phyloP scores from a whole-genome alignment of 129 eudicot genomes.

The Dittrichia graveolens region DNA sequence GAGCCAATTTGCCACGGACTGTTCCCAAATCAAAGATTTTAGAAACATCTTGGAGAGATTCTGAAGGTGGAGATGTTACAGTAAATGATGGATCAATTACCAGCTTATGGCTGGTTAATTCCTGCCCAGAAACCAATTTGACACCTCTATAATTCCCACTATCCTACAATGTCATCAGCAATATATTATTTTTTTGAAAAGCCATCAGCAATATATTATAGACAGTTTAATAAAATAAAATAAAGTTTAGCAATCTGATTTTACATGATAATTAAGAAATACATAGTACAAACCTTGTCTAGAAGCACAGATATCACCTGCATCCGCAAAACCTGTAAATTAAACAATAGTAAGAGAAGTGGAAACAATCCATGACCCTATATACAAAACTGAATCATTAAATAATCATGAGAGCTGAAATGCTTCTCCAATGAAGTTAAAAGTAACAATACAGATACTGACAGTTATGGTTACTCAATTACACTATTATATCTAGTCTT shows the following conservation, averaged over 20 bases:
- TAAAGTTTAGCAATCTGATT: background rate
- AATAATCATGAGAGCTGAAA: background rate
- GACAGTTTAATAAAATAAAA: background rate
- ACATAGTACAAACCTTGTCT: constrained; percentile 54
- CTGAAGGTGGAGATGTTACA: constrained; percentile 42
- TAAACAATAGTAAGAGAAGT: constrained; percentile 10
- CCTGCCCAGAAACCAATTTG: constrained; percentile 87
- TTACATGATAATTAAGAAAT: background rate
- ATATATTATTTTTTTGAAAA: background rate
- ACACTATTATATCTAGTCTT: background rate
- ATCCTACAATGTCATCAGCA: constrained; percentile 45
- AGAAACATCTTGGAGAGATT: constrained; percentile 35
- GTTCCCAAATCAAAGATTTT: constrained; percentile 22
- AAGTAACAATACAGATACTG: too few species aligned
- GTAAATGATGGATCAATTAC: constrained; percentile 65
- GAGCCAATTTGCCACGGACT: constrained; percentile 63
- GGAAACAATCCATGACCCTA: background rate
- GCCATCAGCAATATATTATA: constrained; percentile 1
- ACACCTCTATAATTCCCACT: constrained; percentile 67
- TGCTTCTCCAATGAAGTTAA: constrained; percentile 6
- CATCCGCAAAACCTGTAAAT: constrained; percentile 84
- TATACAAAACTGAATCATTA: background rate
- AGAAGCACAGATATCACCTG: constrained; percentile 60
- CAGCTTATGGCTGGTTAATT: constrained; percentile 69
- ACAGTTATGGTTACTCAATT: background rate